Percentiles rank a stretch among this genome's conserved stretches.
Evolutionary conservation across 345 rosid genomes (phyloP).

Genomic region (Rhodamnia argentea): DNA sequence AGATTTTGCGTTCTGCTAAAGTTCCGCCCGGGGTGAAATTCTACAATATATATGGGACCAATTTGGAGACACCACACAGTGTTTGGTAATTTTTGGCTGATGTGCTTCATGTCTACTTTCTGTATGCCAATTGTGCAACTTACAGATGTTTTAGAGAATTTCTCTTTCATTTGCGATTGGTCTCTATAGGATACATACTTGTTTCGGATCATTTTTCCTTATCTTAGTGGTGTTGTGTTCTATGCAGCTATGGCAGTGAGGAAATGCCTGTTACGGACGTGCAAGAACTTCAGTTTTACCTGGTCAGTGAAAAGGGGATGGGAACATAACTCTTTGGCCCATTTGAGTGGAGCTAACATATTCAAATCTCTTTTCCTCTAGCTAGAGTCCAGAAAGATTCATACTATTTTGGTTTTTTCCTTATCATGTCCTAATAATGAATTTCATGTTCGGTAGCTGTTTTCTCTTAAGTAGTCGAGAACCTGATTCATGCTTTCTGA

Average conservation of each 20-base stretch:
- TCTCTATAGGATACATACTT: background rate
- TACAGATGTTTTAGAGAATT: background rate
- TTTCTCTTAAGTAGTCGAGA: background rate
- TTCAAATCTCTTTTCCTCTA: background rate
- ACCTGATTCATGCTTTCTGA: slow-evolving; percentile 2
- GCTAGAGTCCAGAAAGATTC: background rate
- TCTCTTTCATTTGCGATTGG: background rate
- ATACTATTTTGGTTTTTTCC: background rate
- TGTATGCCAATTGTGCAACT: background rate
- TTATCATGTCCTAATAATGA: background rate
- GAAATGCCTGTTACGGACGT: slow-evolving; percentile 60
- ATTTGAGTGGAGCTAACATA: background rate
- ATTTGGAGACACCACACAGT: slow-evolving; percentile 81
- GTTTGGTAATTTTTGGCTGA: slow-evolving; percentile 52
- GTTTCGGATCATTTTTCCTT: background rate
- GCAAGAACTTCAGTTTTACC: slow-evolving; percentile 40
- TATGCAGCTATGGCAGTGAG: slow-evolving; percentile 79
- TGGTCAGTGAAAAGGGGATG: slow-evolving; percentile 28
- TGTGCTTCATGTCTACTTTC: background rate
- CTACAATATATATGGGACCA: slow-evolving; percentile 83
- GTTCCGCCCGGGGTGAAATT: slow-evolving; percentile 82
- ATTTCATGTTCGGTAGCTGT: background rate
- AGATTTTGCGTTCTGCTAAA: slow-evolving; percentile 44
- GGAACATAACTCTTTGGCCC: background rate
- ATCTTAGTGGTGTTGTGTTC: background rate